Conservation (phyloP, 352 stramenopile species). For the Pythium brachiatum region DNA sequence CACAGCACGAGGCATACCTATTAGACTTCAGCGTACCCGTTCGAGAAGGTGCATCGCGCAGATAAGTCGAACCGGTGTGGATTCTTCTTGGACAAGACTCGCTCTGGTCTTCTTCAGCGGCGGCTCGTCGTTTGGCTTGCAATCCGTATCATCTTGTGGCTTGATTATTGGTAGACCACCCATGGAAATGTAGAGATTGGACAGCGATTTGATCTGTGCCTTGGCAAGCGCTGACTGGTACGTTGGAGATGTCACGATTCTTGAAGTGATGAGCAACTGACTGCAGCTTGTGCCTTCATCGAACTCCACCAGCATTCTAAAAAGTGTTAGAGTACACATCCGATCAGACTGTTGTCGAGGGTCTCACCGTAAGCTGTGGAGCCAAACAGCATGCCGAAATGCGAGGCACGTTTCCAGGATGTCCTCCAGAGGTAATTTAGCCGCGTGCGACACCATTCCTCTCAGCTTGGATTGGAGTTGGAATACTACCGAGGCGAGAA, state of each 20-base stretch:
- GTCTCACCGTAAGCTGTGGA: constrained; percentile 60
- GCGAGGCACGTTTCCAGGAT: constrained; percentile 52
- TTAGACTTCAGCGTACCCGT: constrained; percentile 22
- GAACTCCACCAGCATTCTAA: background rate
- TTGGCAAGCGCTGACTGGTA: background rate
- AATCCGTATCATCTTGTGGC: background rate
- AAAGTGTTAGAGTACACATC: background rate
- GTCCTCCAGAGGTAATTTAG: constrained; percentile 34
- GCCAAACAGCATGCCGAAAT: constrained; percentile 57
- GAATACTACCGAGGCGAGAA: constrained; percentile 42
- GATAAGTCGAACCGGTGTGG: constrained; percentile 35
- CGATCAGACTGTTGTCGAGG: no score
- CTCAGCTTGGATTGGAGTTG: constrained; percentile 43
- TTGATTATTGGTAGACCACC: background rate
- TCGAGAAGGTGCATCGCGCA: constrained; percentile 43
- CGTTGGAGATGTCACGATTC: background rate
- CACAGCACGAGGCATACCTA: background rate
- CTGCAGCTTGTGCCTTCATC: background rate
- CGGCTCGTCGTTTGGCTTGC: background rate
- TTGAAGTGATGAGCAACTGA: background rate
- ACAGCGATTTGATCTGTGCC: background rate
- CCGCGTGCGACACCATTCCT: constrained; percentile 47
- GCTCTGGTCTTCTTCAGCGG: constrained; percentile 9
- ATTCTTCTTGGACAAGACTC: background rate
- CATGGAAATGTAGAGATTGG: background rate